phyloP scores from a whole-genome alignment of 2,329 filamentous ascomycete species.

The Colletotrichum sp. region DNA sequence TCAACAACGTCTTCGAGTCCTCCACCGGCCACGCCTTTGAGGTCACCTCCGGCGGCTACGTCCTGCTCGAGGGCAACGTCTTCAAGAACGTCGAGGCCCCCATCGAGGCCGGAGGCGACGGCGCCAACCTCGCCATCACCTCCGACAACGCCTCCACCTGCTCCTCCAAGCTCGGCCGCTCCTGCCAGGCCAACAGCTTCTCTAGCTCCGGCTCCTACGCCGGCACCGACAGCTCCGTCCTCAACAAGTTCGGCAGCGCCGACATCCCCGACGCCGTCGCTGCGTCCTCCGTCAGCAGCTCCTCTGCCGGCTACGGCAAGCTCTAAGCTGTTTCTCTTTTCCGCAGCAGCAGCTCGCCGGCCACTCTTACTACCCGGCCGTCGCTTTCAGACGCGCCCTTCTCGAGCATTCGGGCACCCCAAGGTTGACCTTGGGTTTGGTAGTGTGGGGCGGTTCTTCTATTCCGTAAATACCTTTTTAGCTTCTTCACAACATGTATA shows the following conservation, averaged over 20 bases:
- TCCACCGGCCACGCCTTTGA: conserved; percentile 63
- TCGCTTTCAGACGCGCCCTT: not conserved
- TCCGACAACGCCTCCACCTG: conserved; percentile 37
- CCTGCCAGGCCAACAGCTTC: conserved; percentile 56
- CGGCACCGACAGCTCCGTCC: conserved; percentile 49
- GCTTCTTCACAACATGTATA: not conserved
- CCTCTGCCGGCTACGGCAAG: conserved; percentile 51
- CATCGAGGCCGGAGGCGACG: conserved; percentile 32
- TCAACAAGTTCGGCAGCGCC: conserved; percentile 55
- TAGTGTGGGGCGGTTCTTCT: not conserved
- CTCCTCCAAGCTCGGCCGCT: conserved; percentile 49
- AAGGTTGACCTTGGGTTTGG: not conserved
- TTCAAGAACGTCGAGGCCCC: conserved; percentile 57
- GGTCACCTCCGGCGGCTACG: conserved; percentile 44
- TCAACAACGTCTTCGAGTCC: conserved; percentile 66
- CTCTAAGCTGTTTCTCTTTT: conserved; percentile 31
- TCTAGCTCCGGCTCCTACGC: conserved; percentile 42
- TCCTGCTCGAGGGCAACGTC: conserved; percentile 61
- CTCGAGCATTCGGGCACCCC: not conserved
- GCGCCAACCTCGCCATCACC: conserved; percentile 7
- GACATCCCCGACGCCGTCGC: conserved; percentile 33
- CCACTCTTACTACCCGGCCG: not conserved
- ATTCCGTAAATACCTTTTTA: not conserved
- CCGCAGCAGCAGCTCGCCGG: not conserved
- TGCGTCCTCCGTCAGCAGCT: conserved; percentile 36